These are phyloP conservation scores for Sclerotinia trifoliorum DNA, from an alignment of 2,329 filamentous ascomycete genomes.

Conservation along the genomic window DNA sequence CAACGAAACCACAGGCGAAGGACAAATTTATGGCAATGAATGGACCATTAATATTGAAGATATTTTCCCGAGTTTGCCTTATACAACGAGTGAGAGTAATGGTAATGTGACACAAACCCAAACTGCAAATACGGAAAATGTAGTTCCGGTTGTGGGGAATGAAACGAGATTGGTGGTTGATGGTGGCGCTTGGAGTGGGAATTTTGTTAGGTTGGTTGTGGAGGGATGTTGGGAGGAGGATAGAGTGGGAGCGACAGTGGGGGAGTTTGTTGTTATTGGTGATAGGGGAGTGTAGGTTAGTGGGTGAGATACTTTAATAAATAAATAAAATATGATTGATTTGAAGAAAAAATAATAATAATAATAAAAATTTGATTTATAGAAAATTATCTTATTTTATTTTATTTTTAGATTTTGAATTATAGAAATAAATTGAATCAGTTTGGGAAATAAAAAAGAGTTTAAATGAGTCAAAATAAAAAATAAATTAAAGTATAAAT, in stretches of 20 bases:
- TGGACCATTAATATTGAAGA: constrained; percentile 29
- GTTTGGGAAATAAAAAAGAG: no score
- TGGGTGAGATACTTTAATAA: no score
- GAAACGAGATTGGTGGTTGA: constrained; percentile 34
- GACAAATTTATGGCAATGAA: constrained; percentile 25
- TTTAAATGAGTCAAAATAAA: no score
- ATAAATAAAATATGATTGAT: no score
- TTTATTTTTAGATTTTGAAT: no score
- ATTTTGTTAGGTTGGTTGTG: constrained; percentile 45
- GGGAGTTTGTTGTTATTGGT: constrained; percentile 47
- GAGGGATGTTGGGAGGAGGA: constrained; percentile 47
- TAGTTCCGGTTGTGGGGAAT: constrained; percentile 38
- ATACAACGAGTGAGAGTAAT: constrained; percentile 27
- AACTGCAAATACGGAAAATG: constrained; percentile 21
- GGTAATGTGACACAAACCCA: constrained; percentile 28
- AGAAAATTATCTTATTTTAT: no score
- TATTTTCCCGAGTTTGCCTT: constrained; percentile 35
- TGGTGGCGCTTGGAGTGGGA: constrained; percentile 36
- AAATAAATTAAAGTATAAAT: no score
- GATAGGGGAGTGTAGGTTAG: background rate
- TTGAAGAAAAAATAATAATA: no score
- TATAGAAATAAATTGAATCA: no score
- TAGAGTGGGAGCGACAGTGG: constrained; percentile 50
- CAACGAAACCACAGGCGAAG: constrained; percentile 39
- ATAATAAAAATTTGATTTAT: no score